Base-by-base conservation (phyloP, 352 stramenopile genomes). In the Globisporangium lucens region DNA sequence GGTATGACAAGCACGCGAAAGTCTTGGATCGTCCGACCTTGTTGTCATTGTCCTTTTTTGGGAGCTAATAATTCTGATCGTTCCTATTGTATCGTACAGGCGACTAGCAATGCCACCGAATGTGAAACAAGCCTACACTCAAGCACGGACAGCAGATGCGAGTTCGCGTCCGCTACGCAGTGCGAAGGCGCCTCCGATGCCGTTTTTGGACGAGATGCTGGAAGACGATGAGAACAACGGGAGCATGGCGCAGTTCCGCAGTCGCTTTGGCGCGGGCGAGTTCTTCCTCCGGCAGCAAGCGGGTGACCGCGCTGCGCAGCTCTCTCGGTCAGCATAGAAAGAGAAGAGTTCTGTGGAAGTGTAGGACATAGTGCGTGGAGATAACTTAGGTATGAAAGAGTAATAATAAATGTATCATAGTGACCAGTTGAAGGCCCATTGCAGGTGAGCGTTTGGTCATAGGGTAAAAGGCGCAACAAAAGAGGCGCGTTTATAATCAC, bases 141-240 rank as follows among this genome's bases (percentile, higher is more conserved):
- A 43, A 17, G 47, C 61, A 22, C 47, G 35, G 6, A 24, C 47
- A 17, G 4, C 38, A 35, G 29, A 30, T 13, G 47, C 27, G 24
- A 58, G 9, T 24, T 22, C 63, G 17, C 36, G 13, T 10, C 20
- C 36, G 0, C n/a, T 52, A 9, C 65, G 59, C n/a, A 56, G 5
- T 15, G 63, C n/a, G n/a, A 57, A 56, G 13, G 15, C 27, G n/a
- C 55, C 53, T 17, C 55, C 63, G 7, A 20, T 78, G 65, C 74
- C 74, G 22, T 76, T 80, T 27, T 4, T 67, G 53, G 71, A 79
- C 22, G 74, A 76, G 29, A 36, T 49, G 56, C n/a, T 49, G 56
- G 56, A 49, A 10, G 69, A 68, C 53, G 73, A 57, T 22, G 43
- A 51, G 43, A 51, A 51, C 20, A 63, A 75, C 36, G 74, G 68